These are phyloP conservation scores for Yamadazyma sp. DNA, from an alignment of 805 yeast species.

Conservation along the genomic window DNA sequence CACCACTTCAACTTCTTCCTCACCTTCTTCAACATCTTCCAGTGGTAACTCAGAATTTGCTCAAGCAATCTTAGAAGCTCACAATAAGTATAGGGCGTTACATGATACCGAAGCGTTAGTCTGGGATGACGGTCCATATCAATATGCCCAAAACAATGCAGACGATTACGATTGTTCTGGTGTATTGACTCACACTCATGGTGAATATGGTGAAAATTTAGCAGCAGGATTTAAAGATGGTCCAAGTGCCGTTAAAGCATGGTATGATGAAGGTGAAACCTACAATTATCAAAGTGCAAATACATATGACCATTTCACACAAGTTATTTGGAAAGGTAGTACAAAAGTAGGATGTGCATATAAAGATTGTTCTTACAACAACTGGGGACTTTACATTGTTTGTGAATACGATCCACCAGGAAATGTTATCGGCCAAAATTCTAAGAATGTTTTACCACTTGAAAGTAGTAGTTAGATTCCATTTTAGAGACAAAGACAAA, in stretches of 20 bases:
- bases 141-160: conserved; percentile 51
- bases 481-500: too few species aligned
- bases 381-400: conserved; percentile 57
- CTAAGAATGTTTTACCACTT: conserved; percentile 19
- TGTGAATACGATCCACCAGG: conserved; percentile 82
- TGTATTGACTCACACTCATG: conserved; percentile 36
- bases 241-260: conserved; percentile 33
- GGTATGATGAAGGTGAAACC: conserved; percentile 38
- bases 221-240: conserved; percentile 35
- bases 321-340: conserved; percentile 68
- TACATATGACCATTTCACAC: conserved; percentile 66
- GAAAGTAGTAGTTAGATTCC: too few species aligned
- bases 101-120: conserved; percentile 50
- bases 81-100: conserved; percentile 53
- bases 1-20: conserved; percentile 2
- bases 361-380: conserved; percentile 48
- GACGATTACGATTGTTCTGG: conserved; percentile 48
- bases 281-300: conserved; percentile 31
- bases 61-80: conserved; percentile 49
- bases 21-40: conserved; percentile 3
- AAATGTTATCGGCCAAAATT: conserved; percentile 50
- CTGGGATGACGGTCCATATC: conserved; percentile 56
- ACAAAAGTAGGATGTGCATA: conserved; percentile 71
- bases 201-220: conserved; percentile 39
- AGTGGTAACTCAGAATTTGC: conserved; percentile 28